These are phyloP conservation scores for Capronia americana DNA, from an alignment of 2,329 filamentous ascomycete genomes.

Conservation along the genomic window DNA sequence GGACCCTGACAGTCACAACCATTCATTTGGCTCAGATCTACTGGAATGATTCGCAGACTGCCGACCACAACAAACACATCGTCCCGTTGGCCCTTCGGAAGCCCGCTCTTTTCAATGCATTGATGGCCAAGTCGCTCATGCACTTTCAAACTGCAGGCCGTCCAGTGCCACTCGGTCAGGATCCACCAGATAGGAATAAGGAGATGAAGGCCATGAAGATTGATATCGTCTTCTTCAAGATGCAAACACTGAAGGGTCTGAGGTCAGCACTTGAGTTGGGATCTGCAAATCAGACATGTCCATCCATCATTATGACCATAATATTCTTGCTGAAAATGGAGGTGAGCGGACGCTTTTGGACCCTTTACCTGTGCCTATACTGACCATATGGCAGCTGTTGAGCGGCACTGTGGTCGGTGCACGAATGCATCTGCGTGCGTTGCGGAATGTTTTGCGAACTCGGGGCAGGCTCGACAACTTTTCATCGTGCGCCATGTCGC, in stretches of 20 bases:
- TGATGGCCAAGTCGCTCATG: slow-evolving; percentile 4
- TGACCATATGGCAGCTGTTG: neutral
- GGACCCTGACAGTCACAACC: neutral
- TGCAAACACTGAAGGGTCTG: neutral
- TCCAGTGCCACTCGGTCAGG: neutral
- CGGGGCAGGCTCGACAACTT: neutral
- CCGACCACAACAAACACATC: neutral
- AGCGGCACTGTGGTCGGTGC: neutral
- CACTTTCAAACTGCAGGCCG: neutral
- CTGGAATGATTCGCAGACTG: neutral
- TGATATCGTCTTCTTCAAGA: neutral
- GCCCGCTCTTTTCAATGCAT: slow-evolving; percentile 2
- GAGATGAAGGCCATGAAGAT: neutral
- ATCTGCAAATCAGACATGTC: neutral
- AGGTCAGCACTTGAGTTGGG: neutral
- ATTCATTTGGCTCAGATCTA: neutral
- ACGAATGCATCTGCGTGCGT: neutral
- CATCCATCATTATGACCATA: neutral
- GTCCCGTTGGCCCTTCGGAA: neutral
- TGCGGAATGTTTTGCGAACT: neutral
- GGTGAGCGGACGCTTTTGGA: neutral
- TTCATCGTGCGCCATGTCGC: slow-evolving; percentile 1
- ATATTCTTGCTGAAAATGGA: neutral
- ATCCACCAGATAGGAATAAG: neutral
- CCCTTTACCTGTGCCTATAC: neutral